phyloP scores from a whole-genome alignment of 1,284 basidiomycete genomes.

The Trichosporon ovoides region DNA sequence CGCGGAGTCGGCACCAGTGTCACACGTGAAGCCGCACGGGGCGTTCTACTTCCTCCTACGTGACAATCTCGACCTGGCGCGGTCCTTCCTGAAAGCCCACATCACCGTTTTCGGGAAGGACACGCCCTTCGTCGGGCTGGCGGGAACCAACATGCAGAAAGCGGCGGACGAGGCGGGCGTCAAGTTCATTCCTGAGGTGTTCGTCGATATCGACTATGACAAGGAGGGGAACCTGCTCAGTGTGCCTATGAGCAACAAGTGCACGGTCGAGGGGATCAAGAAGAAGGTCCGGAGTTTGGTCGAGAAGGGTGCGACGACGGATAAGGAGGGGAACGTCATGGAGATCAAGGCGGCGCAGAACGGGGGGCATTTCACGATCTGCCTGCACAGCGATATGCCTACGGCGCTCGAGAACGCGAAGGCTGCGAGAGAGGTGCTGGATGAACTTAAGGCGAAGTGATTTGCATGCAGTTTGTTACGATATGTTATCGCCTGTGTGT shows the following conservation, averaged over 20 bases:
- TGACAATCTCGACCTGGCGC: constrained; percentile 28
- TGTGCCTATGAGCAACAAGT: constrained; percentile 27
- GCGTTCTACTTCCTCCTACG: constrained; percentile 37
- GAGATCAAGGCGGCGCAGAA: constrained; percentile 8
- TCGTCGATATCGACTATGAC: constrained; percentile 38
- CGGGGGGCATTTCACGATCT: constrained; percentile 69
- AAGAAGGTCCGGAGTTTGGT: constrained; percentile 68
- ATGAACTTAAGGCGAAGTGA: not conserved
- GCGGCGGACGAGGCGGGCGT: constrained; percentile 35
- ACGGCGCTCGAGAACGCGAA: constrained; percentile 20
- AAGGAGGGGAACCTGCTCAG: constrained; percentile 31
- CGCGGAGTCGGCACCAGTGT: constrained; percentile 29
- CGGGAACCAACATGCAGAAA: constrained; percentile 39
- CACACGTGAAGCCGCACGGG: constrained; percentile 31
- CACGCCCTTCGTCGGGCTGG: constrained; percentile 41
- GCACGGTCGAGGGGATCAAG: constrained; percentile 54
- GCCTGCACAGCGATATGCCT: constrained; percentile 42
- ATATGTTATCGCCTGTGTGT: too few relatives aligned
- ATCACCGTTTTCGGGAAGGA: constrained; percentile 23
- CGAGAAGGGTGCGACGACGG: constrained; percentile 50
- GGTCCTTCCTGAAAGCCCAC: constrained; percentile 36
- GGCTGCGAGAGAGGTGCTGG: constrained; percentile 11
- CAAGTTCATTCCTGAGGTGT: constrained; percentile 40
- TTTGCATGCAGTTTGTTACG: too few relatives aligned
- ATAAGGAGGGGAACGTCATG: constrained; percentile 18